Base-by-base conservation (phyloP, 345 rosid species). In the Heritiera littoralis region DNA sequence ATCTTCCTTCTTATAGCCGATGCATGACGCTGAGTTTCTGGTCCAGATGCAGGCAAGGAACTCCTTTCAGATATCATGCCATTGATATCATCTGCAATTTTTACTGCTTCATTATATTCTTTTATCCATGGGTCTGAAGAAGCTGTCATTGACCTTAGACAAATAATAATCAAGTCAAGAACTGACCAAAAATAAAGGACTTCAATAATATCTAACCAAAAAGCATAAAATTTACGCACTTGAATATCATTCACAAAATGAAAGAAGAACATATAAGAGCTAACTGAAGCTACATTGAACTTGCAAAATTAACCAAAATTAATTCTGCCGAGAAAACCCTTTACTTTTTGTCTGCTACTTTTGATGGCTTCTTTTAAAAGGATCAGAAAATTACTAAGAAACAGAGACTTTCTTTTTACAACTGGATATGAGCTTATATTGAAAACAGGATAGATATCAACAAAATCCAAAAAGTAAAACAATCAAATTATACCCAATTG, bases 1-100 rank as follows among this genome's bases (percentile, higher is more conserved):
- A 92, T 90, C 90, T 94, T 96, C 81, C 99, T 90, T 78, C 98
- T 87, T 51, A 87, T 88, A 23, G 95, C 90, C 35, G 99, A 96
- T 20, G 92, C 89, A 80, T 90, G 97, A 28, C 99, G 98, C 78
- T 94, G 97, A 32, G 93, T 82, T 45, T 92, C 98, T 30, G 98
- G 98, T 45, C 98, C 98, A 7, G 97, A 78, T 35, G 88, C 64
- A 40, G 90, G 87, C 38, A 89, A 55, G 0, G 89, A 79, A 78
- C 61, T 83, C 78, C 95, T 83, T 43, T 93, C 99, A 3, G 90
- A 86, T 79, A 94, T 89, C 99, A 94, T 96, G 64, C 89, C 93
- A 82, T 83, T 88, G 66, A 94, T 92, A 65, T 94, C 98, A 76
- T 94, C 98, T 0, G 90, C 83, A 81, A 93, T 83, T 77, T 88